phyloP scores from a whole-genome alignment of 768 basidiomycete species.

The Boletus tomentosulus region DNA sequence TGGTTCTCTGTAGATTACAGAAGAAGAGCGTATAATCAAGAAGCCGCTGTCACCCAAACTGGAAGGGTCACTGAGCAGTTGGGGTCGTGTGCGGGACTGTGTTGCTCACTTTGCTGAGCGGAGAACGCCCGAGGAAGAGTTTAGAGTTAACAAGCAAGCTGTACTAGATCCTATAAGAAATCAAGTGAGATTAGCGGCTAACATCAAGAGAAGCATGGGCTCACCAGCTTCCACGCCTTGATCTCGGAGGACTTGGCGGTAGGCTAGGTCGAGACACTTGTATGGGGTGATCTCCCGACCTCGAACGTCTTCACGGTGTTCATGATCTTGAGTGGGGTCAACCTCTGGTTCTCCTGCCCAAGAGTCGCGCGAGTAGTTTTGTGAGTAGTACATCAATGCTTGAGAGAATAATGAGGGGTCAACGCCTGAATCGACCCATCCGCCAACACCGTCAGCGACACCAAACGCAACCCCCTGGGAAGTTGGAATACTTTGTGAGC shows the following conservation, averaged over 20 bases:
- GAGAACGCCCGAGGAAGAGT: conserved; percentile 68
- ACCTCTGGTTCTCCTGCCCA: conserved; percentile 85
- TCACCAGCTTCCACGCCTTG: conserved; percentile 51
- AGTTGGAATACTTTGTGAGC: conserved; percentile 15
- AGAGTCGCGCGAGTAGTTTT: conserved; percentile 63
- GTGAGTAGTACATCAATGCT: conserved; percentile 83
- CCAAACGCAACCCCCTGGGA: conserved; percentile 74
- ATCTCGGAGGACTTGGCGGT: conserved; percentile 68
- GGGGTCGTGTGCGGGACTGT: background rate
- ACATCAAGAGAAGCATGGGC: conserved; percentile 20
- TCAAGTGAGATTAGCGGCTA: background rate
- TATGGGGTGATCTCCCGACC: conserved; percentile 67
- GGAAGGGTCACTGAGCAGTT: conserved; percentile 5
- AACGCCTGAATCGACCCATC: conserved; percentile 80
- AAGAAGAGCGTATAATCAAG: conserved; percentile 63
- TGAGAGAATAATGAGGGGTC: conserved; percentile 91
- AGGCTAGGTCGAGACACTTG: conserved; percentile 69
- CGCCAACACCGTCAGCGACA: conserved; percentile 90
- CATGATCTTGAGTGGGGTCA: conserved; percentile 71
- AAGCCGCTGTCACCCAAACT: conserved; percentile 82
- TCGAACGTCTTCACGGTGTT: conserved; percentile 58
- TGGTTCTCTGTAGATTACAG: conserved; percentile 48
- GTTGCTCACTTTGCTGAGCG: conserved; percentile 70
- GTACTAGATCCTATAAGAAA: conserved; percentile 70
- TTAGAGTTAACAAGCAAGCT: conserved; percentile 70